Conservation (phyloP, 345 rosid genomes). For the Barbarea vulgaris region DNA sequence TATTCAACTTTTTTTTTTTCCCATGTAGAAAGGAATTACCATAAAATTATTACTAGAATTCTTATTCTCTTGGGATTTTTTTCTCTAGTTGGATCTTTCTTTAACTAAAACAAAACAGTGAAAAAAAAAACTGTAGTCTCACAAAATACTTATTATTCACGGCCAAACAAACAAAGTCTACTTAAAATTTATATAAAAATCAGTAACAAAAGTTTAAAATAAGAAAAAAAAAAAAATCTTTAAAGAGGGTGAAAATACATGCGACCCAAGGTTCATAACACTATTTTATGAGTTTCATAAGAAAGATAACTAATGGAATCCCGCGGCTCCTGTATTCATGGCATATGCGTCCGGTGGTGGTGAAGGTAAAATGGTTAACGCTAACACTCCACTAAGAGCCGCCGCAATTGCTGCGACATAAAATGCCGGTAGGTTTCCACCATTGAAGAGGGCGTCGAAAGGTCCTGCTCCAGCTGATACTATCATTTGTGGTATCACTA, state of each 20-base stretch:
- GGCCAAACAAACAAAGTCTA: background rate
- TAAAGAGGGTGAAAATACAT: background rate
- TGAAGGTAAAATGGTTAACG: slow-evolving; percentile 37
- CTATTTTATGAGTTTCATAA: background rate
- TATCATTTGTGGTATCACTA: slow-evolving; percentile 70
- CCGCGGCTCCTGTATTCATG: slow-evolving; percentile 5
- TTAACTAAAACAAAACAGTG: background rate
- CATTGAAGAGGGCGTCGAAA: slow-evolving; percentile 2
- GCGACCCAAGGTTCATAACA: slow-evolving; percentile 17
- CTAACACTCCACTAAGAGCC: slow-evolving; percentile 27
- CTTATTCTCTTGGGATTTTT: background rate
- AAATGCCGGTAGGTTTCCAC: slow-evolving; percentile 32
- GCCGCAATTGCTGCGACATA: slow-evolving; percentile 30
- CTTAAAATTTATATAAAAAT: background rate
- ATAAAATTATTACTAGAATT: background rate
- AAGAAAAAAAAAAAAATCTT: background rate
- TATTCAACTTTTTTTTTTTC: background rate
- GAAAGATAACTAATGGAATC: slow-evolving; percentile 9
- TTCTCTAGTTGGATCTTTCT: background rate
- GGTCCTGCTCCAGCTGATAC: slow-evolving; percentile 26
- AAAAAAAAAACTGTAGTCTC: background rate
- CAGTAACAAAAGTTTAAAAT: background rate
- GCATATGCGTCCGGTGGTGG: background rate
- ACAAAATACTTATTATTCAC: background rate
- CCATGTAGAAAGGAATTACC: background rate